These are phyloP conservation scores for Penicillium italicum DNA, from an alignment of 2,329 filamentous ascomycete species.

Conservation along the genomic window DNA sequence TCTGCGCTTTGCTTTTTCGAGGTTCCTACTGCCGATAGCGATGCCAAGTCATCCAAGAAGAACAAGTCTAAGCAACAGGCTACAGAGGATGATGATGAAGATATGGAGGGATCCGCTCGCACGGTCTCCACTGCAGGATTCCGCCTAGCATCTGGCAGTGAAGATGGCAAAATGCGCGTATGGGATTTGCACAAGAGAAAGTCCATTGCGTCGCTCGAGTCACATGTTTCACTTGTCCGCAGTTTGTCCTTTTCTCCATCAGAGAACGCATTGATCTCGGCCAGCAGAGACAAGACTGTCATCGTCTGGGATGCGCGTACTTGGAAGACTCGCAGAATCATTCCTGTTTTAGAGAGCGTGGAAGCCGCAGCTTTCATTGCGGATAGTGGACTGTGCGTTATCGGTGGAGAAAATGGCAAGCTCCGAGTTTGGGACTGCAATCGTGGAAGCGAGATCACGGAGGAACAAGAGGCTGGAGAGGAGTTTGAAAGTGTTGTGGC, in stretches of 20 bases:
- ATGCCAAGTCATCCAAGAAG: constrained; percentile 41
- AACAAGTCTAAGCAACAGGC: constrained; percentile 43
- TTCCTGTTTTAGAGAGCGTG: constrained; percentile 79
- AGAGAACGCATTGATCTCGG: constrained; percentile 74
- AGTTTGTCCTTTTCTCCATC: constrained; percentile 74
- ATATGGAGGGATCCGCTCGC: constrained; percentile 42
- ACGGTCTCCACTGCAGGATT: constrained; percentile 59
- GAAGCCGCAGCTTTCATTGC: constrained; percentile 79
- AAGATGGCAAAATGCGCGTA: constrained; percentile 86
- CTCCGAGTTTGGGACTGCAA: constrained; percentile 80
- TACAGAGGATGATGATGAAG: constrained; percentile 36
- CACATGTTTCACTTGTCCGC: constrained; percentile 92
- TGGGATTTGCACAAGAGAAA: constrained; percentile 88
- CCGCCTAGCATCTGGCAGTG: constrained; percentile 81
- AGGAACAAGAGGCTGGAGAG: constrained; percentile 60
- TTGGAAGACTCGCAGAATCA: constrained; percentile 77
- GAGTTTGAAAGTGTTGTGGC: constrained; percentile 68
- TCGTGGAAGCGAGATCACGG: constrained; percentile 73
- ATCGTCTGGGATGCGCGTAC: constrained; percentile 84
- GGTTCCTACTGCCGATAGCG: constrained; percentile 49
- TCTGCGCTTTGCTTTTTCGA: constrained; percentile 93
- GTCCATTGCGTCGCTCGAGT: constrained; percentile 73
- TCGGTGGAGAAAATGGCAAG: constrained; percentile 77
- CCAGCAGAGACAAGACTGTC: constrained; percentile 86
- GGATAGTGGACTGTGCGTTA: constrained; percentile 69